Evolutionary conservation across 495 filamentous ascomycete genomes (phyloP), one percentile per base, ranked within the genome.

Genomic region (Penicillium odoratum): DNA sequence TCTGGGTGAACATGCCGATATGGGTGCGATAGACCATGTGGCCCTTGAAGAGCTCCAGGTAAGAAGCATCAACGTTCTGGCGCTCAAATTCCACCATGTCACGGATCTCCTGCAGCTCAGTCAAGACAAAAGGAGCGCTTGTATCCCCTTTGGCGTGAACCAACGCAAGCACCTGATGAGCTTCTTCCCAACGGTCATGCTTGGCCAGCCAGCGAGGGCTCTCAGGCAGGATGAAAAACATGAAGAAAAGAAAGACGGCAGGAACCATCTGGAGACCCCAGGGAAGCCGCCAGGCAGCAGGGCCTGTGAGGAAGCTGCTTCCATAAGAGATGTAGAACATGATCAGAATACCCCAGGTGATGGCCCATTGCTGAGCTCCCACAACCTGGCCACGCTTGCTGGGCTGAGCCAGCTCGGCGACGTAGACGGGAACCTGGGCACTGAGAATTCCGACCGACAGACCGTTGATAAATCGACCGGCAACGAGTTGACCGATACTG

Each of bases 331-430:
- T 55, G 36, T 72, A 77, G 75, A 86, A 91, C 88, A 91, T 90
- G 64, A 91, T 89, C 48, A 90, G 54, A 52, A 91, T 90, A 63
- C 88, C 88, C 85, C 85, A 88, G 52, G 85, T 89, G 58, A 91
- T 89, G 38, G 88, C 83, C 87, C 88, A 89, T 70, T 89, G 87
- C 53, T 90, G 85, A 51, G 83, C 79, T 45, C 86, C 85, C 7
- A 90, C 83, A 11, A 92, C 78, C 21, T 86, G 78, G n/a, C 89
- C 88, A 62, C 89, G 83, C 71, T 85, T 85, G 45, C 78, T 78
- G 18, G 87, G 88, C 4, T 82, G 85, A 2, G 88, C 81, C 33
- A 91, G 64, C 64, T 92, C 89, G 36, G 88, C 84, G 57, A 91
- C 84, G 66, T 91, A 91, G 48, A 90, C 87, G 0, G 89, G 89